Base-by-base conservation (phyloP, 257 asterid genomes). In the Solanum medicagineum region DNA sequence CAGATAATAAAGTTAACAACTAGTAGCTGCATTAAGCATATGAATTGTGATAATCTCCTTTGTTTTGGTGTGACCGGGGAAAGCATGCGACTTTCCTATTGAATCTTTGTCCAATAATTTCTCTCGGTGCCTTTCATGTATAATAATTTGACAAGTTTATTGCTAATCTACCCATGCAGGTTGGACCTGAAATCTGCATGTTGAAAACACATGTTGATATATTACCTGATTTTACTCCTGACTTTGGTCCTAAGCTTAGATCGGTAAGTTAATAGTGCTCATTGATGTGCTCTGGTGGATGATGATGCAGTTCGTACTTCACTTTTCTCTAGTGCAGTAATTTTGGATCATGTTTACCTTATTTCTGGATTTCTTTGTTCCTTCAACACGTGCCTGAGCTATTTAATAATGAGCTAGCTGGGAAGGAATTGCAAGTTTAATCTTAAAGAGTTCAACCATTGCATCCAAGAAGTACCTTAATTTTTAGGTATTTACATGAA, bases 141-240 rank as follows among this genome's bases (percentile, higher is more conserved):
- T 65, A 44, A 84, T 54, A 81, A 88, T 86, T n/a, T 83, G 19
- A 89, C 84, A 42, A 83, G 83, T 85, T 68, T 79, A 29, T 80
- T 53, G 83, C 62, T 44, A 81, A 77, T 77, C 63, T 45, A 49
- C 44, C 44, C 70, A 79, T 93, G 92, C 93, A 97, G 99, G 98
- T 97, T 87, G 99, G 99, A 86, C 98, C 95, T 44, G 99, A 97
- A 92, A 94, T 97, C 88, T 97, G 98, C 91, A 88, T 97, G 97
- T 89, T 97, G 77, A 97, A 97, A 91, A 97, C 99, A 86, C 99
- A 95, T 85, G 98, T 97, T 84, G 98, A 97, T 86, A 95, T 95
- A 87, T 92, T 97, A 45, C 97, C 99, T 66, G 99, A 97, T 89
- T 97, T 97, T 89, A 91, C 97, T 15, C 91, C 98, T 20, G 96